Percentiles rank a stretch among this genome's conserved stretches.
These are phyloP conservation scores for Colletotrichum tamarilloi DNA, from an alignment of 2,329 filamentous ascomycete species.

Conservation along the genomic window DNA sequence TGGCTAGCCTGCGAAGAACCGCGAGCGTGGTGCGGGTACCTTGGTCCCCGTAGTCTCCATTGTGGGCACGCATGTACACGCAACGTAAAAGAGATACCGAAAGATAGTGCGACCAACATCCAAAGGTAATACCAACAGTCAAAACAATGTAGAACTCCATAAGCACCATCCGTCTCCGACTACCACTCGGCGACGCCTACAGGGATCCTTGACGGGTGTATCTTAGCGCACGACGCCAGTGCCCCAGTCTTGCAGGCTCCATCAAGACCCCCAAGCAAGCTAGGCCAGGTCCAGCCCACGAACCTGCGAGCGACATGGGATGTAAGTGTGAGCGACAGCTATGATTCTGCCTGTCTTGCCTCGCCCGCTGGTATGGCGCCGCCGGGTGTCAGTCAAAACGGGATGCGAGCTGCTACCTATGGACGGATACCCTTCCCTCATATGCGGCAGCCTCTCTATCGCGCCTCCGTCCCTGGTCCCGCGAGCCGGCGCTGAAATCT, in stretches of 20 bases:
- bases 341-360: not conserved
- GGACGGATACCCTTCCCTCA: not conserved
- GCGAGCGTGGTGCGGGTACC: slow-evolving; percentile 3
- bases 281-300: slow-evolving; percentile 27
- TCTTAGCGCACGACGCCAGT: slow-evolving; percentile 21
- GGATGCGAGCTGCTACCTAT: not conserved
- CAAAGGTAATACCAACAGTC: slow-evolving; percentile 15
- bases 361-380: not conserved
- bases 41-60: slow-evolving; percentile 10
- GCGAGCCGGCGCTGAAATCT: slow-evolving; percentile 18
- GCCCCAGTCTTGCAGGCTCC: slow-evolving; percentile 12
- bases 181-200: slow-evolving; percentile 12
- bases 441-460: slow-evolving; percentile 13
- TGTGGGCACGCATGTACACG: not conserved
- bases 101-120: not conserved
- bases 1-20: not conserved
- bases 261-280: slow-evolving; percentile 17
- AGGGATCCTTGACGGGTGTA: slow-evolving; percentile 20
- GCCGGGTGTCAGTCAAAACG: slow-evolving; percentile 2
- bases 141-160: not conserved
- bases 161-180: not conserved
- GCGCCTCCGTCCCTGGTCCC: slow-evolving; percentile 11
- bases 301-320: slow-evolving; percentile 13
- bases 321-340: slow-evolving; percentile 1
- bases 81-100: slow-evolving; percentile 11